Evolutionary conservation across 768 basidiomycete genomes (phyloP), one percentile per base, ranked within the genome.

Genomic region (Multifurca ochricompacta): DNA sequence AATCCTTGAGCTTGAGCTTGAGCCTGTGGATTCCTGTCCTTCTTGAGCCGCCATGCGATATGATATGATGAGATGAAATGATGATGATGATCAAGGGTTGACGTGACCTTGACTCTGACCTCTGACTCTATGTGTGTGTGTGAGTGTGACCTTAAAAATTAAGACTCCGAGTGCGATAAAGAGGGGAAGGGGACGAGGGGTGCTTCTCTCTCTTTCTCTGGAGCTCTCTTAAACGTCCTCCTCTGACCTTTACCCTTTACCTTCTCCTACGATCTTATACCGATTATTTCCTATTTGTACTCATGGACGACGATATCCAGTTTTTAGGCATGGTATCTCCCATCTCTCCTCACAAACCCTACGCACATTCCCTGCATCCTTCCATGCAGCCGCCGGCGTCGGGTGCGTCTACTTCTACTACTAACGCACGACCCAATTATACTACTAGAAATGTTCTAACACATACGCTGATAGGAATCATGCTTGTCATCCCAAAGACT

Each of bases 401-500:
- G 39, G 58, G 58, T 59, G 44, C 48, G 58, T 59, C n/a, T 21
- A 1, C 16, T 19, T n/a, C 41, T 44, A n/a, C n/a, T n/a, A n/a
- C n/a, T n/a, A n/a, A n/a, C n/a, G 2, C 32, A 6, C 19, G 41
- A 13, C 2, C 43, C 23, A 23, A 44, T 47, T 34, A n/a, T 25
- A 6, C 43, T 21, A n/a, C 28, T 27, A 9, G 1, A 6, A 16
- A 18, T 46, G 19, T 35, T 50, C 50, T 56, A 2, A 56, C 50
- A 30, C 36, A 42, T 2, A 25, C 46, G n/a, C 51, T 59, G n/a
- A 39, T 46, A 87, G 86, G 82, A 57, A 70, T 87, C 55, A 70
- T 70, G 43, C 68, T 89, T 34, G 77, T 80, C 55, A 70, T 86
- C 61, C 79, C 83, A 61, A 74, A 74, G 63, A 72, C 70, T 41